A percentile compares a stretch with the other conserved stretches of the same genome.
phyloP scores from a whole-genome alignment of 2,329 filamentous ascomycete genomes.

The Alternaria triticimaculans region DNA sequence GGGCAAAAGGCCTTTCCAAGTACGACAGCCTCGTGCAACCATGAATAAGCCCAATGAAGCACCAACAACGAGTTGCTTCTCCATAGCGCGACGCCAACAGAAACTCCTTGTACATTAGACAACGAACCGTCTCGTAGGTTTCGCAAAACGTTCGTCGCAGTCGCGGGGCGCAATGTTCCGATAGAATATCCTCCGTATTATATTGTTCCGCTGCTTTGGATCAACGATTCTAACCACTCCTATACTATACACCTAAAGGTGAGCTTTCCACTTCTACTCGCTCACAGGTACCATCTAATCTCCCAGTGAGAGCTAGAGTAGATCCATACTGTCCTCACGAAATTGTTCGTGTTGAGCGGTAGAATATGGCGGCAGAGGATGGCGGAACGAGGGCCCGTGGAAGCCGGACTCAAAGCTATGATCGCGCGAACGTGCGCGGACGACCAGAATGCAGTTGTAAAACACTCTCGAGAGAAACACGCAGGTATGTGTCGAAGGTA shows the following conservation, averaged over 20 bases:
- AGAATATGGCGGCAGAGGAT: not conserved
- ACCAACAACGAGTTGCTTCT: not conserved
- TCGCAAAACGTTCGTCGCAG: not conserved
- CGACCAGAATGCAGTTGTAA: not conserved
- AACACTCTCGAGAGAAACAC: too few species aligned
- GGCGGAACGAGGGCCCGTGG: not conserved
- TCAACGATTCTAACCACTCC: not conserved
- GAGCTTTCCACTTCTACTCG: too few species aligned
- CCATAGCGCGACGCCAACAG: not conserved
- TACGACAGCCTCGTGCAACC: not conserved
- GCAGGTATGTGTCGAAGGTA: constrained; percentile 17
- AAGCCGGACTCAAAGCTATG: not conserved
- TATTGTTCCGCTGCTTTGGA: not conserved
- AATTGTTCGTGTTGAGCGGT: not conserved
- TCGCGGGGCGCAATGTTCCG: not conserved
- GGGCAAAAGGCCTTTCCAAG: not conserved
- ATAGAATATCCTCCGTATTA: not conserved
- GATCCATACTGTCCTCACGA: not conserved
- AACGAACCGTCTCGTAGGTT: not conserved
- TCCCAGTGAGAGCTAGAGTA: not conserved
- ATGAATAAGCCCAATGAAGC: not conserved
- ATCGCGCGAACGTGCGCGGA: not conserved
- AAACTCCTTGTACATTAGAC: not conserved
- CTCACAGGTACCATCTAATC: not conserved
- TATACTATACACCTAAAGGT: not conserved